Base-by-base conservation (phyloP, 2,329 filamentous ascomycete species). In the Penicillium sp. region DNA sequence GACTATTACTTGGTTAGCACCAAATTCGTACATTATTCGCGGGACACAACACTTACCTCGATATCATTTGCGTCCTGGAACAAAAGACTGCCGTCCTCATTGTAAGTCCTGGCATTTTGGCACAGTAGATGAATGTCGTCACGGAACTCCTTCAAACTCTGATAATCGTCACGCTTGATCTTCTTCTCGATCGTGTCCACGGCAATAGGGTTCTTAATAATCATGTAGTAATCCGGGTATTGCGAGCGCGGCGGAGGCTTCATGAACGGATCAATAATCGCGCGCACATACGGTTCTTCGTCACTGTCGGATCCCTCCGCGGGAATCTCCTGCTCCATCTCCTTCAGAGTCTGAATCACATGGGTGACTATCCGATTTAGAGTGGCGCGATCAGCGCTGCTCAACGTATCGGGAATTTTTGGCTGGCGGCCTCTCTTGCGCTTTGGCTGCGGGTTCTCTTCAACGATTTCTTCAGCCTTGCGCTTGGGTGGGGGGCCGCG, bases 111-210 rank as follows among this genome's bases (percentile, higher is more conserved):
- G 50, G 90, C 95, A 64, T 98, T 98, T 60, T 76, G 80, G 62
- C 89, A 92, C 65, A 98, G 77, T 47, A 90, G 69, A 34, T 80
- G 78, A 46, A 98, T 81, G 58, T 98, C 93, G 50, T 77, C 79
- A 38, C 80, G 77, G 74, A 98, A 79, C 52, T 89, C 85, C 58
- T 77, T 80, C 44, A 95, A 67, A 56, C 77, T 84, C 52, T 78
- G 79, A 65, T 98, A 98, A 59, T 95, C 86, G 58, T 93, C 86
- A 66, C 86, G 90, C 71, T 95, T 95, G 69, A 98, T 95, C 72
- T 87, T 90, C 61, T 84, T 85, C 61, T 86, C 80, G 57, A 98
- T 95, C 62, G 88, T 82, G 53, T 95, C 92, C 84, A 96, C 95
- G 59, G 85, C 90, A 58, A 98, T 95, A 0, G 92, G 92, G 37